These are phyloP conservation scores for Agaricus blazei DNA, from an alignment of 768 basidiomycete species.

Conservation along the genomic window DNA sequence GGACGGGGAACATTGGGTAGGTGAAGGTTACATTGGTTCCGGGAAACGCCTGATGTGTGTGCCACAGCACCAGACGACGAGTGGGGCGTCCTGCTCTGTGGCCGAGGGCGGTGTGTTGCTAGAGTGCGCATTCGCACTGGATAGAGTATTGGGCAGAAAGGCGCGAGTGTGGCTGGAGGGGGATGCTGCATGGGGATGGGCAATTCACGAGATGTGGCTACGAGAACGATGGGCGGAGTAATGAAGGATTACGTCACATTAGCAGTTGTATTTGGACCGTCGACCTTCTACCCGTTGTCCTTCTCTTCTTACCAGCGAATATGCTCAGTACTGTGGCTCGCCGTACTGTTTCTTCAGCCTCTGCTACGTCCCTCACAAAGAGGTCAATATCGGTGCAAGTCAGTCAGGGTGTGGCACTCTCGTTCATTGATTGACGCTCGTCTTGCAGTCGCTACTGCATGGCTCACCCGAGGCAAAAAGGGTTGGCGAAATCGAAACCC, in stretches of 20 bases:
- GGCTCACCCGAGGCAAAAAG: constrained; percentile 89
- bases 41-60: neutral
- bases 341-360: constrained; percentile 17
- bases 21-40: neutral
- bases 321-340: constrained; percentile 30
- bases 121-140: neutral
- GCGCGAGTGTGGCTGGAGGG: constrained; percentile 23
- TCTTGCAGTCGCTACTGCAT: constrained; percentile 73
- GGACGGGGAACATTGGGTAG: constrained; percentile 15
- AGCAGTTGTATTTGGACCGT: neutral
- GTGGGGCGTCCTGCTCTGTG: neutral
- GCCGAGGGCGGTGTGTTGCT: neutral
- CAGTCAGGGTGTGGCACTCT: constrained; percentile 13
- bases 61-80: neutral
- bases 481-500: constrained; percentile 69
- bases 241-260: constrained; percentile 14
- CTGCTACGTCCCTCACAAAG: constrained; percentile 23
- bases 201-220: constrained; percentile 37
- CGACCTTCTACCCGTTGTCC: constrained; percentile 10
- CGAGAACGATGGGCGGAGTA: constrained; percentile 13
- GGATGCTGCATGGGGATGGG: constrained; percentile 27
- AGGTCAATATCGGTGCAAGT: constrained; percentile 66
- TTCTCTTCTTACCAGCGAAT: constrained; percentile 11
- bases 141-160: neutral
- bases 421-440: constrained; percentile 18